Base-by-base conservation (phyloP, 208 protist genomes). In the Entamoeba moshkovskii region DNA sequence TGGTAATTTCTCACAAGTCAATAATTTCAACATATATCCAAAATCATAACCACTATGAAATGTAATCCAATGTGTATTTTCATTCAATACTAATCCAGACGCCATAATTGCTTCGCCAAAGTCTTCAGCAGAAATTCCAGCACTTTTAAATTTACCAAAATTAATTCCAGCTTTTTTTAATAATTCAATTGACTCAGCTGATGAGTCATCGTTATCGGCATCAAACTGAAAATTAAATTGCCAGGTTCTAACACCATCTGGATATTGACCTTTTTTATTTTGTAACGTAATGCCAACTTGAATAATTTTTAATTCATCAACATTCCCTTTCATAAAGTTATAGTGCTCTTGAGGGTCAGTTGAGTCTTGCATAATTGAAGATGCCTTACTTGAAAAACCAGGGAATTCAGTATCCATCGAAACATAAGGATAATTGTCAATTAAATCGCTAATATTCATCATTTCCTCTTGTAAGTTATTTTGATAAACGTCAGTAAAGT, bases 31-130 rank as follows among this genome's bases (percentile, higher is more conserved):
- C 3, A 95, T 6, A 48, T 95, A 95, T 0, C 22, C 93, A 93
- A 95, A 95, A 45, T 95, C 94, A 93, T 94, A 95, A 22, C 73
- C 45, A 44, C 46, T 48, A 46, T 95, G 94, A 46, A 95, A 95
- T 38, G 94, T 85, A 11, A 94, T 0, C 94, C 94, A 95, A 44
- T 33, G 42, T 0, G 95, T 47, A 18, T 49, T 48, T 25, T 45
- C 38, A 49, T 95, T 95, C 15, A 93, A 66, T 8, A 92, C 42
- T 25, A 95, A n/a, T 11, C 49, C 44, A 29, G 33, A 49, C 16
- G 29, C 13, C 18, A 92, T 92, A 1, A 93, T 33, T 15, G 46
- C 2, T 18, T 29, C 45, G 33, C 52, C 49, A 59, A 94, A 92
- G 45, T 59, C 15, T 42, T 91, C n/a, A 0, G 2, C 18, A 49